These are phyloP conservation scores for Diaporthe aspalathi DNA, from an alignment of 2,329 filamentous ascomycete species.

Conservation along the genomic window DNA sequence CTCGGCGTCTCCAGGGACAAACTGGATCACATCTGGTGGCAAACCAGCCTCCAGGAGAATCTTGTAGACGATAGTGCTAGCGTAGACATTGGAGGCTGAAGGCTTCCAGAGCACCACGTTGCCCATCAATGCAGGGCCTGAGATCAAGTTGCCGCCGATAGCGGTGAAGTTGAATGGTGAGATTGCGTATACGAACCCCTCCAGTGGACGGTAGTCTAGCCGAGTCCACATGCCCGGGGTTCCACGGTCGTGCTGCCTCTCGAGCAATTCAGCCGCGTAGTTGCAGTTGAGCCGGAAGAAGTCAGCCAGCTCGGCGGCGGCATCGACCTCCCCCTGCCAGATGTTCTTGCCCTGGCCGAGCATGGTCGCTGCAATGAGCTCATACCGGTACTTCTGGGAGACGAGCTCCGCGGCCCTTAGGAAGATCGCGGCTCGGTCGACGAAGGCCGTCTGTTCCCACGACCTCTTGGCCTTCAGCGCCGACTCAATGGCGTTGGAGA, in stretches of 20 bases:
- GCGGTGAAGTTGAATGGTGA: constrained; percentile 98
- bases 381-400: constrained; percentile 91
- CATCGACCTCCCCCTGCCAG: constrained; percentile 98
- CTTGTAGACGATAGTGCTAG: constrained; percentile 89
- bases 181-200: constrained; percentile 95
- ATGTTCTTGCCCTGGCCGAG: constrained; percentile 97
- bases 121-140: constrained; percentile 86
- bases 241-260: constrained; percentile 87
- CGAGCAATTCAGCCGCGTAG: constrained; percentile 91
- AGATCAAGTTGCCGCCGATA: constrained; percentile 89
- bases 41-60: constrained; percentile 93
- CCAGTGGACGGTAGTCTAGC: constrained; percentile 87
- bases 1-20: constrained; percentile 88
- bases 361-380: constrained; percentile 96
- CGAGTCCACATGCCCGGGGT: constrained; percentile 90
- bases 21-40: constrained; percentile 90
- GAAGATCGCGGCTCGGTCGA: constrained; percentile 92
- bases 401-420: constrained; percentile 95
- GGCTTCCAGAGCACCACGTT: constrained; percentile 98
- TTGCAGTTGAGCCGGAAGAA: constrained; percentile 95
- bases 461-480: constrained; percentile 84
- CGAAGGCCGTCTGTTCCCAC: constrained; percentile 90
- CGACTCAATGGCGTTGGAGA: constrained; percentile 82
- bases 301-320: constrained; percentile 92
- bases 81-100: constrained; percentile 88